A percentile compares a stretch with the other conserved stretches of the same genome.
These are phyloP conservation scores for Bullera alba DNA, from an alignment of 768 basidiomycete genomes.

Conservation along the genomic window DNA sequence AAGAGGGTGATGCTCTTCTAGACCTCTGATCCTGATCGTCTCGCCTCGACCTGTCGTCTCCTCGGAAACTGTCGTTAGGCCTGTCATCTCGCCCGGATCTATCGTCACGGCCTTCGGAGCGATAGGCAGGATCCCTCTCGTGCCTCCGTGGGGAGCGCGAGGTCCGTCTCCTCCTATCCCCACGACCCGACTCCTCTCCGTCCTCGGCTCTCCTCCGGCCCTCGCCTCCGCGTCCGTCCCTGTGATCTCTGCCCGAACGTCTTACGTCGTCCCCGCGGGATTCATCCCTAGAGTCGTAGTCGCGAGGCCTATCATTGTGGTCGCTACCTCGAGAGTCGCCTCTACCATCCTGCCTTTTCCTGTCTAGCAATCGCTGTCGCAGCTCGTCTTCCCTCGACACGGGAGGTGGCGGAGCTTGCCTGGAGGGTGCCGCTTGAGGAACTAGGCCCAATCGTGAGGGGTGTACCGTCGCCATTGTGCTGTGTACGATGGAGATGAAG, in stretches of 20 bases:
- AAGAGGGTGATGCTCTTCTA: slow-evolving; percentile 14
- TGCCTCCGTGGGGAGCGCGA: not conserved
- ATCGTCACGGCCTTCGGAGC: not conserved
- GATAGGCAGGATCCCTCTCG: not conserved
- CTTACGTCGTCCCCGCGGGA: not conserved
- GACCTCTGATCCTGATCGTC: not conserved
- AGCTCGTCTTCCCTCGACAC: slow-evolving; percentile 23
- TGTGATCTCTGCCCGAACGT: not conserved
- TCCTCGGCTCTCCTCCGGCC: not conserved
- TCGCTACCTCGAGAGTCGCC: not conserved
- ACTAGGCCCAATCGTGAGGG: slow-evolving; percentile 39
- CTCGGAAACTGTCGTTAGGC: not conserved
- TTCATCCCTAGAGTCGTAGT: not conserved
- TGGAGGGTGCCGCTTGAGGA: slow-evolving; percentile 7
- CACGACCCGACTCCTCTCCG: slow-evolving; percentile 3
- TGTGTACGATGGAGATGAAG: not conserved
- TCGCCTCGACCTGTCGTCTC: not conserved
- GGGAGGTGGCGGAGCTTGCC: not conserved
- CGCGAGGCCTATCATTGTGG: not conserved
- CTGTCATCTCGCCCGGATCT: not conserved
- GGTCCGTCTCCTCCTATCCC: not conserved
- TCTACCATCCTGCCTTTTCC: slow-evolving; percentile 1
- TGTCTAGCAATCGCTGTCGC: slow-evolving; percentile 13
- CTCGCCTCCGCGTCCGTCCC: not conserved
- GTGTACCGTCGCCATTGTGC: slow-evolving; percentile 35